Evolutionary conservation across 345 rosid species (phyloP), one percentile per base, ranked within the genome.

Genomic region (Gynandropsis gynandra): DNA sequence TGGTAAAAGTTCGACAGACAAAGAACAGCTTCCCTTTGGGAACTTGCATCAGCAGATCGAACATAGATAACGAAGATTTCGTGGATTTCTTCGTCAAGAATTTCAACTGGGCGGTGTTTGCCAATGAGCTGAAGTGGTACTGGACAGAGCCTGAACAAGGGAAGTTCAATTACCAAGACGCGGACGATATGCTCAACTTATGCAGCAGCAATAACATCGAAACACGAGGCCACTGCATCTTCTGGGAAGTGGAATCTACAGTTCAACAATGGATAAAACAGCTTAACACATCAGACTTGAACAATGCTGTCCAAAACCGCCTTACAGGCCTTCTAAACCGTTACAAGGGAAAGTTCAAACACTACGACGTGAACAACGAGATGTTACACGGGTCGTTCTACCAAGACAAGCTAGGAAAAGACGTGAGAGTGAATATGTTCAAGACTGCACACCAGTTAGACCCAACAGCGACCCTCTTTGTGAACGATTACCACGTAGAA

Each of bases 361-460:
- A 90, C 68, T 90, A 87, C 44, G 98, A 90, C 42, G 98, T 90
- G 56, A 90, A 90, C 75, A 90, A 90, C 13, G 98, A 90, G 75
- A 87, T 90, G 98, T 63, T 90, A 54, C 98, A 90, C 4, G 98
- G 96, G 11, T 87, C 98, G 20, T 90, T 87, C 72, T 90, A 75
- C 42, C 74, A 60, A 67, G 89, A 84, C 21, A 59, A 66, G 16
- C 40, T 87, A 16, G 98, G 87, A 6, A 74, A 67, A 66, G 74
- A 68, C 56, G 74, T 77, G 47, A 71, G 96, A 47, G 80, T 79
- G 1, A 49, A 68, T 43, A 87, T 84, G 96, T 90, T 90, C 48
- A 90, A 67, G 74, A 80, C 57, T 0, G 92, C 89, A 0, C 60
- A 76, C 40, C 78, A 80, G 67, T 72, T 90, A 11, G 98, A 90